A percentile compares a stretch with the other conserved stretches of the same genome.
These are phyloP conservation scores for Nicotiana rustica DNA, from an alignment of 305 asterid species.

Conservation along the genomic window DNA sequence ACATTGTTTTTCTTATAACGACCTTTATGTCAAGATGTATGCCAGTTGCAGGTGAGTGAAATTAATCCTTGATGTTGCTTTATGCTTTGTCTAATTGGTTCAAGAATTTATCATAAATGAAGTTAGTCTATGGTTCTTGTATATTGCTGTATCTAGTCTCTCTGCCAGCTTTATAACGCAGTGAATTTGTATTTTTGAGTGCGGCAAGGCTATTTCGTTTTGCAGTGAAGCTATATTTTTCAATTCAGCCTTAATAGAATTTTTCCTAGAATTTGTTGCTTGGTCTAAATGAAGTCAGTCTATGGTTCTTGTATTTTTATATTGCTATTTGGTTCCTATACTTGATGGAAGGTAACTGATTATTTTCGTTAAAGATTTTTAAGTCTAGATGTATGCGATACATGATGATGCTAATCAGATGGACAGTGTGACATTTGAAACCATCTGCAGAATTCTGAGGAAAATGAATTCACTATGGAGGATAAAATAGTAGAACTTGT, in stretches of 20 bases:
- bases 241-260: not conserved
- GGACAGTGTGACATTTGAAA: not conserved
- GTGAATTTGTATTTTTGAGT: no score
- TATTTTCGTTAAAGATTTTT: not conserved
- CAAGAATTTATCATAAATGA: no score
- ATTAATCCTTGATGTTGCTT: constrained; percentile 5
- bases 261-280: not conserved
- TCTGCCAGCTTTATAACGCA: no score
- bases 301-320: no score
- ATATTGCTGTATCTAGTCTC: no score
- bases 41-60: constrained; percentile 75
- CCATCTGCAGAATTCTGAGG: not conserved
- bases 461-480: not conserved
- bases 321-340: constrained; percentile 15
- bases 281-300: not conserved
- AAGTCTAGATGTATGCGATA: not conserved
- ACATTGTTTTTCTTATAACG: constrained; percentile 61
- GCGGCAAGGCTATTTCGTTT: no score
- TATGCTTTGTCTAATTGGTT: no score
- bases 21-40: constrained; percentile 81
- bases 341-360: constrained; percentile 77
- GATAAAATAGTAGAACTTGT: not conserved
- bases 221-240: no score
- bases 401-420: not conserved
- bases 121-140: no score